These are phyloP conservation scores for Emergomyces pasteurianus DNA, from an alignment of 2,329 filamentous ascomycete genomes.

Conservation along the genomic window DNA sequence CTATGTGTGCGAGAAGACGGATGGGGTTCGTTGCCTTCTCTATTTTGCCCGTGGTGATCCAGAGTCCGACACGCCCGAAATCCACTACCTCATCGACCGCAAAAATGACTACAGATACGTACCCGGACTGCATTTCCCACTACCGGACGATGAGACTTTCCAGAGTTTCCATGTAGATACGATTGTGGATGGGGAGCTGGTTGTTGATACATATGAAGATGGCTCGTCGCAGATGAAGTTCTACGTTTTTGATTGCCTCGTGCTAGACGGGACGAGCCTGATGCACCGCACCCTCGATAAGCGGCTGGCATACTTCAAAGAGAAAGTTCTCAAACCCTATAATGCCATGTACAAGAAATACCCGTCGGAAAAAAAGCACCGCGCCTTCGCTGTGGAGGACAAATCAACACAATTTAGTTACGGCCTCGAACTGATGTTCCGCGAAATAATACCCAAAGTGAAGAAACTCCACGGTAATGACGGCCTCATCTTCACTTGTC, in stretches of 20 bases:
- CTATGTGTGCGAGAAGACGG: slow-evolving; percentile 96
- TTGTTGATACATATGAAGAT: slow-evolving; percentile 63
- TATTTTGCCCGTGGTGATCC: slow-evolving; percentile 55
- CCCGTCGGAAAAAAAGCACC: slow-evolving; percentile 55
- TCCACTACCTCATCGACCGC: slow-evolving; percentile 89
- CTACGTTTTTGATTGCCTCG: slow-evolving; percentile 84
- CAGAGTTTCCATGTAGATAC: slow-evolving; percentile 65
- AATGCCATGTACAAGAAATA: slow-evolving; percentile 61
- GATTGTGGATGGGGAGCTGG: slow-evolving; percentile 83
- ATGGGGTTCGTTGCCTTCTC: slow-evolving; percentile 89
- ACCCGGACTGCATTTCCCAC: slow-evolving; percentile 67
- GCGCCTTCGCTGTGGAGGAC: slow-evolving; percentile 71
- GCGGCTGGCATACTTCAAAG: slow-evolving; percentile 73
- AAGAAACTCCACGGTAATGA: slow-evolving; percentile 75
- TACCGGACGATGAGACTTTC: slow-evolving; percentile 47
- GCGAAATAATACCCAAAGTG: slow-evolving; percentile 67
- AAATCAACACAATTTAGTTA: slow-evolving; percentile 87
- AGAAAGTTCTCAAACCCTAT: slow-evolving; percentile 67
- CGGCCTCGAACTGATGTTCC: slow-evolving; percentile 84
- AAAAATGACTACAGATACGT: slow-evolving; percentile 96
- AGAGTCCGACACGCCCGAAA: slow-evolving; percentile 51
- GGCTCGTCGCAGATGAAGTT: slow-evolving; percentile 64
- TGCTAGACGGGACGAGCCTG: slow-evolving; percentile 62
- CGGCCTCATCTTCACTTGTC: slow-evolving; percentile 94
- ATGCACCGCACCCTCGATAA: slow-evolving; percentile 77